Base-by-base conservation (phyloP, 2,329 filamentous ascomycete genomes). In the Fusarium avenaceum region DNA sequence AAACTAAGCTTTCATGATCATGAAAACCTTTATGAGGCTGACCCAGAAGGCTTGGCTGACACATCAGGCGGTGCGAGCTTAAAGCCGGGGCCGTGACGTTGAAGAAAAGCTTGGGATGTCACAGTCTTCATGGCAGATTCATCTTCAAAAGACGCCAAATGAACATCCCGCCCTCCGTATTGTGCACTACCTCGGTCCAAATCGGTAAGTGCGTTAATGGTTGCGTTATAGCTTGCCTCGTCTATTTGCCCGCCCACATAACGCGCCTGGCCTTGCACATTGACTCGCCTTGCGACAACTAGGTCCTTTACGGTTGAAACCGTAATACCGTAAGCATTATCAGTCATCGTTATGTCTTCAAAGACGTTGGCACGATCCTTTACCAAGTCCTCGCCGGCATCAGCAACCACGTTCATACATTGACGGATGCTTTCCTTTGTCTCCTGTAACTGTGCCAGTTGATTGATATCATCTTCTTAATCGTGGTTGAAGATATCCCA, bases 301-400 rank as follows among this genome's bases (percentile, higher is more conserved):
- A 74, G 65, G 14, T 75, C 71, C 20, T 70, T 71, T 1, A 74
- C 57, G 24, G 71, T 75, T 9, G 70, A 75, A 39, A 75, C 66
- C 7, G 67, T 59, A 51, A 74, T 63, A 33, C 63, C 68, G 33
- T 74, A 72, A 28, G 60, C 66, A 38, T 64, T 73, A 3, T 70
- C 68, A 15, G 57, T 38, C 54, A 74, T 55, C 3, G 66, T 71
- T n/a, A 71, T 64, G 22, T 74, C 72, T 51, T 74, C 72, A 26
- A 74, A 74, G 26, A 74, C 6, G 46, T 75, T 75, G n/a, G 51
- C 47, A 4, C 72, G 71, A 13, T 72, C 66, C 4, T 53, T 52
- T 8, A 51, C 47, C 35, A 72, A 48, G 32, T 42, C 48, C 22
- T 71, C 50, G n/a, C 62, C 47, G 7, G 69, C 69, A 44, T 69